Evolutionary conservation across 225 moss, liverwort and hornwort species (phyloP), one percentile per base, ranked within the genome.

Genomic region (Physcomitrium patens): DNA sequence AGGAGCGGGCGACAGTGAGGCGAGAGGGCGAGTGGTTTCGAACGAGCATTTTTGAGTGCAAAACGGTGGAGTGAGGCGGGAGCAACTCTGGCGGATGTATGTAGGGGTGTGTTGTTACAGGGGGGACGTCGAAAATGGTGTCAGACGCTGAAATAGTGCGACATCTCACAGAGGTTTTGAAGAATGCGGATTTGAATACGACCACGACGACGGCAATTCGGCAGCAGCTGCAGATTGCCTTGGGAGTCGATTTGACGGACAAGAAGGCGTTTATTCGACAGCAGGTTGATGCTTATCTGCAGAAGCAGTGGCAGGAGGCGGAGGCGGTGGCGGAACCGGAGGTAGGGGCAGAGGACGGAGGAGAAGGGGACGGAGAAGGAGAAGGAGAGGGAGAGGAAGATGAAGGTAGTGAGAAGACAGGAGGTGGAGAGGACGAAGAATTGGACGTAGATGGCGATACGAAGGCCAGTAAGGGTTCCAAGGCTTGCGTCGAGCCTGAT

Each of bases 121-220:
- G 67, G 23, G 78, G 46, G 31, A 37, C 31, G 31, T 48, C 19
- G 58, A 77, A 54, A 66, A 70, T 94, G 96, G 96, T 96, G 77
- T 91, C 94, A 52, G 91, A 96, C 65, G 86, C 77, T 57, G 96
- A 94, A 27, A 88, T 96, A 69, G 92, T 91, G 76, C 81, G 94
- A 83, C 89, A 88, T 52, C 82, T 96, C 15, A 78, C 88, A 63
- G 81, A 78, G 22, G 83, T 96, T 26, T 79, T 96, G 65, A 79
- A 76, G 74, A 86, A 82, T 41, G 88, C 94, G 49, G 96, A 96
- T 80, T 87, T 91, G 66, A 83, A 79, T 49, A 86, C 90, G 10
- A 87, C 92, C 2, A 96, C 94, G 3, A 85, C 86, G 6, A 81
- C 86, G 2, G 86, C 86, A 26, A 94, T 96, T 69, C 89, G 96